Evolutionary conservation across 2,329 filamentous ascomycete genomes (phyloP), one percentile per base, ranked within the genome.

Genomic region (Claviceps humidiphila): DNA sequence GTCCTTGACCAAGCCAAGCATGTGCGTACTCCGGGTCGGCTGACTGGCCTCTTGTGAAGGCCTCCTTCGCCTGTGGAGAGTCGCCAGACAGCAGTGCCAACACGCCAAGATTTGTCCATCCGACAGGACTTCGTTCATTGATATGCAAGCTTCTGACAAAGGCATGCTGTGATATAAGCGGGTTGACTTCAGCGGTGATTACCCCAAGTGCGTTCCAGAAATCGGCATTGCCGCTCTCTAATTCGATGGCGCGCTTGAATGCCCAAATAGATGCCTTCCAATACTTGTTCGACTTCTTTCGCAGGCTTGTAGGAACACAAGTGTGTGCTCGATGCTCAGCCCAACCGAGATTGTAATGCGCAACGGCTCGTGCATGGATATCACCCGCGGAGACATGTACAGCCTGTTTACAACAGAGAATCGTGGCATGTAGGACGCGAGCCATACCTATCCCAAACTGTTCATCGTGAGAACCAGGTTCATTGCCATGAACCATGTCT

Each of bases 141-240:
- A 98, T 73, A 66, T 94, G 87, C n/a, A 98, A 67, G 58, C 90
- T 95, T 59, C 94, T 78, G 13, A 95, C 85, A 60, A 98, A 91
- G 0, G 93, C 82, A 66, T 98, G 94, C 66, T 98, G 93, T 0
- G 93, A 83, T 2, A 98, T 87, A 53, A 85, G 82, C 0, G 90
- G 85, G 62, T 87, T 96, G 58, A 96, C 76, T 46, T 81, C 81
- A 56, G 88, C 90, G 2, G 93, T 96, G 26, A 87, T 89, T 3
- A 97, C 88, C 49, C 91, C 93, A 2, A 98, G 76, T 0, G 93
- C 85, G 63, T 97, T 97, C 93, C 93, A 98, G 66, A 97, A 97
- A 59, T 97, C 91, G 0, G 88, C 74, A 63, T 97, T 98, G 50
- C 89, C 87, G 6, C 90, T 87, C 67, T 98, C 94, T 1, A 96